Base-by-base conservation (phyloP, 1,284 basidiomycete species). In the Entoloma clypeatum region DNA sequence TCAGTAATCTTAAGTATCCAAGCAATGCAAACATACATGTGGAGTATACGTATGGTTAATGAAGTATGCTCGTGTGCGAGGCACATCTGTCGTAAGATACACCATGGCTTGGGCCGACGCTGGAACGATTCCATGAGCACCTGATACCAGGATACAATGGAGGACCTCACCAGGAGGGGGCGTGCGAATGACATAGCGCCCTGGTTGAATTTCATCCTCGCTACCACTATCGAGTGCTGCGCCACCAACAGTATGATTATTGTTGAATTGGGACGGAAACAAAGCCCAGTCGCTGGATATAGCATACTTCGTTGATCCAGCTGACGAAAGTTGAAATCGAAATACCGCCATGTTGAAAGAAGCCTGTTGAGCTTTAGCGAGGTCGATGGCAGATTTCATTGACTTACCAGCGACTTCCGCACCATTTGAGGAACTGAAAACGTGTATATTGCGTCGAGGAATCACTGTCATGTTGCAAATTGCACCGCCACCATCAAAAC, bases 131-230 rank as follows among this genome's bases (percentile, higher is more conserved):
- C 32, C 38, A 39, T 48, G 16, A 41, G 42, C 31, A 33, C 23
- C 17, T n/a, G n/a, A 24, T 29, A 33, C 17, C 14, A 24, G 7
- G 29, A 38, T 33, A 19, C 41, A 21, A 25, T 32, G 22, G 31
- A 29, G 21, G 30, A 24, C 22, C 27, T 38, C 18, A 45, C 46
- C 19, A n/a, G 43, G 46, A 38, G 38, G 47, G 11, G 23, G 40
- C 3, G 44, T 43, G 25, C 47, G 32, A 28, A 49, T 45, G 39
- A 46, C 47, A 17, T 45, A 49, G 25, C 40, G 40, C 36, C 47
- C 44, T 7, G 44, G 44, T n/a, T 36, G 47, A 35, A 49, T 22
- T 31, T 45, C 47, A 40, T 27, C 36, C 31, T 17, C 17, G 23
- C 47, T 49, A 23, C 27, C 39, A 22, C 31, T 27, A 46, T 46